Percentiles rank a stretch among this genome's conserved stretches.
Evolutionary conservation across 1,139 yeast genomes (phyloP).

Genomic region (Komagataea norvegica): DNA sequence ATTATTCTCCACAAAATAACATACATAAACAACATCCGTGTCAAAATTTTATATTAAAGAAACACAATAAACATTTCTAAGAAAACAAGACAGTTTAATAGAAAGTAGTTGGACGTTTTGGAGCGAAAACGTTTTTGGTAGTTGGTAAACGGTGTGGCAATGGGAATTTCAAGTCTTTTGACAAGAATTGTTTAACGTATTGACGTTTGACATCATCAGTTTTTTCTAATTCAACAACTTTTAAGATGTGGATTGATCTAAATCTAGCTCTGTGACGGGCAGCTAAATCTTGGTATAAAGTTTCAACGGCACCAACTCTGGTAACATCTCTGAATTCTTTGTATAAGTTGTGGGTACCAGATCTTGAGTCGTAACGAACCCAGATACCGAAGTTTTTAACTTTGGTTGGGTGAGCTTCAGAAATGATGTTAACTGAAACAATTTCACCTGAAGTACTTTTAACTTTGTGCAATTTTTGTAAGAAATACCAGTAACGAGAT

Average conservation of each 20-base stretch:
- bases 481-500: conserved; percentile 99
- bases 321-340: conserved; percentile 99
- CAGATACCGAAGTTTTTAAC: conserved; percentile 99
- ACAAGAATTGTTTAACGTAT: conserved; percentile 95
- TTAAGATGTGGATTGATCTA: conserved; percentile 97
- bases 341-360: conserved; percentile 99
- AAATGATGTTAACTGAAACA: conserved; percentile 85
- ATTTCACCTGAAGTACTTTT: conserved; percentile 99
- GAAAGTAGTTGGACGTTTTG: conserved; percentile 96
- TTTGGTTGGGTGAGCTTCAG: conserved; percentile 97
- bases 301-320: conserved; percentile 98
- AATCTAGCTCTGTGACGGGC: conserved; percentile 99
- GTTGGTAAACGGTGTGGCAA: conserved; percentile 99
- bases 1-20: not conserved
- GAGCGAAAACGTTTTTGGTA: conserved; percentile 81
- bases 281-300: conserved; percentile 99
- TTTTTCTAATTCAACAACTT: conserved; percentile 98
- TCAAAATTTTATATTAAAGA: conserved; percentile 12
- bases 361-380: conserved; percentile 99
- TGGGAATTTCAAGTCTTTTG: conserved; percentile 98
- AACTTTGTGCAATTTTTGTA: conserved; percentile 98
- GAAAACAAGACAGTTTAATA: conserved; percentile 46
- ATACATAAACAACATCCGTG: conserved; percentile 3
- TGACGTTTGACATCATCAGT: conserved; percentile 98
- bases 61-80: conserved; percentile 7